phyloP scores from a whole-genome alignment of 2,329 filamentous ascomycete species.

The Pseudohalonectria lignicola region DNA sequence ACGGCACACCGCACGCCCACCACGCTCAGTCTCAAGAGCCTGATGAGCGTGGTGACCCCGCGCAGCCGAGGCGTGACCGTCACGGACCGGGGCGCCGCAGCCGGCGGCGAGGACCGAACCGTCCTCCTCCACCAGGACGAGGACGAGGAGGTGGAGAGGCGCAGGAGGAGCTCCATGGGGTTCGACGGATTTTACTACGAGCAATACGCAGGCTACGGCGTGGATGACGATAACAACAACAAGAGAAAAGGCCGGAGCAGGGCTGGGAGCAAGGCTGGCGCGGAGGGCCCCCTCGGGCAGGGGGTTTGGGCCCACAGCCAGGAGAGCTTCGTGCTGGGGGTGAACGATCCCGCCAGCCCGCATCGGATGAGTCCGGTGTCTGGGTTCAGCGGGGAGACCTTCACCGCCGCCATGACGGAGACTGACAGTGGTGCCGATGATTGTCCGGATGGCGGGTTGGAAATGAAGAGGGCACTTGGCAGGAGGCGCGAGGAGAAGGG shows the following conservation, averaged over 20 bases:
- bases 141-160: slow-evolving; percentile 5
- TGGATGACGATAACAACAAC: slow-evolving; percentile 8
- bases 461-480: not conserved
- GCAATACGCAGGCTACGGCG: too few relatives aligned
- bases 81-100: slow-evolving; percentile 2
- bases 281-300: too few relatives aligned
- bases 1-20: slow-evolving; percentile 14
- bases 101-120: slow-evolving; percentile 9
- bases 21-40: slow-evolving; percentile 15
- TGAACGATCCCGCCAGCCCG: slow-evolving; percentile 17
- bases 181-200: slow-evolving; percentile 14
- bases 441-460: too few relatives aligned
- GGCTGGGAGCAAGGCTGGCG: not conserved
- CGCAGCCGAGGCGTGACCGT: slow-evolving; percentile 9
- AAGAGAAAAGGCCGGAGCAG: slow-evolving; percentile 5
- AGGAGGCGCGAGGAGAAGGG: not conserved
- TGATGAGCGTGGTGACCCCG: slow-evolving; percentile 13
- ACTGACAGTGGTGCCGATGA: too few relatives aligned
- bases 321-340: slow-evolving; percentile 18
- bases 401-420: not conserved
- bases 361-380: slow-evolving; percentile 14
- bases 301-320: slow-evolving; percentile 15
- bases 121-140: slow-evolving; percentile 5
- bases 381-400: not conserved
- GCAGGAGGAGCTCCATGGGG: slow-evolving; percentile 11